These are phyloP conservation scores for Starmerella powellii DNA, from an alignment of 805 yeast species.

Conservation along the genomic window DNA sequence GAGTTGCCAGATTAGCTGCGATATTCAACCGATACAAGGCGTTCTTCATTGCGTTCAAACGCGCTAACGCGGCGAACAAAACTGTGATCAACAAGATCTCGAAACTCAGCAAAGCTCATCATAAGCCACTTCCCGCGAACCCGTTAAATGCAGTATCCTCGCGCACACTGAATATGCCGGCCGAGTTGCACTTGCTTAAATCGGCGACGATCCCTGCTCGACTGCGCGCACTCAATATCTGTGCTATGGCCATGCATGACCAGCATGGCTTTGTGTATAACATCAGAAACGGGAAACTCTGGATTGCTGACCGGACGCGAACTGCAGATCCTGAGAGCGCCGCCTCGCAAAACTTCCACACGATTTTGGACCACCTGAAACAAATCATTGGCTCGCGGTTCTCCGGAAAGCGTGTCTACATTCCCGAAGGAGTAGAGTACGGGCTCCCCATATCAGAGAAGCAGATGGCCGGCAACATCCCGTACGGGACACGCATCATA, in stretches of 20 bases:
- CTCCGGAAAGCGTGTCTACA: neutral
- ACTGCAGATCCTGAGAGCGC: neutral
- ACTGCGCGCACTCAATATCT: neutral
- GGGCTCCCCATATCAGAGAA: slow-evolving; percentile 5
- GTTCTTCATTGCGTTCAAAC: slow-evolving; percentile 1
- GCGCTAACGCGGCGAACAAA: neutral
- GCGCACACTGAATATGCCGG: neutral
- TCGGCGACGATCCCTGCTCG: slow-evolving; percentile 1
- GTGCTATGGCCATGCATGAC: neutral
- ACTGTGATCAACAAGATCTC: neutral
- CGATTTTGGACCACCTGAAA: neutral
- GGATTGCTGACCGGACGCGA: neutral
- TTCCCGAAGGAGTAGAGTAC: slow-evolving; percentile 1
- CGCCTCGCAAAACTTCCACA: neutral
- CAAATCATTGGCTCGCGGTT: neutral
- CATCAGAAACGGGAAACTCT: slow-evolving; percentile 1
- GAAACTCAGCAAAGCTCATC: neutral
- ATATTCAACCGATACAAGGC: slow-evolving; percentile 4
- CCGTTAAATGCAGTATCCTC: neutral
- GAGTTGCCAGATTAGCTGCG: neutral
- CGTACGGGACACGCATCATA: neutral
- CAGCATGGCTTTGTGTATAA: neutral
- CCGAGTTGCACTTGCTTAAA: neutral
- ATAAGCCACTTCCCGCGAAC: neutral
- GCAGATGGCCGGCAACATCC: neutral